phyloP scores from a whole-genome alignment of 306 rosid genomes.

The Cajanus cajan region DNA sequence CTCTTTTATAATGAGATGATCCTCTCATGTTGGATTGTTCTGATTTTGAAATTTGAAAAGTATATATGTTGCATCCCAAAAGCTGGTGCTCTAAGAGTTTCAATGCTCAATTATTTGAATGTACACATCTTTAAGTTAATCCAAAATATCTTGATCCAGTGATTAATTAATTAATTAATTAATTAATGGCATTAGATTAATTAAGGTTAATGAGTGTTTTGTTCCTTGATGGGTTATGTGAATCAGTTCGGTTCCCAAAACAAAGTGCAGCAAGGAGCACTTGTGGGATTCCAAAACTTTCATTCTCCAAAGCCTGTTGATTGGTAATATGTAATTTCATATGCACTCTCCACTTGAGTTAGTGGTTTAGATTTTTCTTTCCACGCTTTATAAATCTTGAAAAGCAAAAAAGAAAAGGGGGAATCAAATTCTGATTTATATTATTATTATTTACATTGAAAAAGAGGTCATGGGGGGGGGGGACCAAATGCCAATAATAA shows the following conservation, averaged over 20 bases:
- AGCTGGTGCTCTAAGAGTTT: background rate
- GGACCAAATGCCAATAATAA: constrained; percentile 54
- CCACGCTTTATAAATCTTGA: constrained; percentile 21
- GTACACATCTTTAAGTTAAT: constrained; percentile 2
- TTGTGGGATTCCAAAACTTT: constrained; percentile 40
- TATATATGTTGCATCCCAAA: background rate
- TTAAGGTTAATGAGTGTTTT: constrained; percentile 19
- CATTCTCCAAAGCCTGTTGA: constrained; percentile 34
- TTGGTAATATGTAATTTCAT: constrained; percentile 37
- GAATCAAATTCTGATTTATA: constrained; percentile 52
- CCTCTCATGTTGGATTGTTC: constrained; percentile 1
- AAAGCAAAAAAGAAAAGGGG: constrained; percentile 28
- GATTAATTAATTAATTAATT: background rate
- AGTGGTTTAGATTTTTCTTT: constrained; percentile 47
- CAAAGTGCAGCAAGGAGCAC: constrained; percentile 37
- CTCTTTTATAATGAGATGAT: background rate
- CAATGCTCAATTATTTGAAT: constrained; percentile 7
- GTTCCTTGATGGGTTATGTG: constrained; percentile 32
- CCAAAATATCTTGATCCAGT: constrained; percentile 7
- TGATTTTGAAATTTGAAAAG: background rate
- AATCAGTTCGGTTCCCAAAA: constrained; percentile 59
- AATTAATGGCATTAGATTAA: background rate
- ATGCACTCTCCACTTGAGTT: constrained; percentile 41
- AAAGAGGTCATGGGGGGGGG: constrained; percentile 38
- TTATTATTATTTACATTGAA: constrained; percentile 13